A percentile compares a stretch with the other conserved stretches of the same genome.
Evolutionary conservation across 164 flowering plant genomes (phyloP).

Genomic region (Chloranthus sessilifolius): DNA sequence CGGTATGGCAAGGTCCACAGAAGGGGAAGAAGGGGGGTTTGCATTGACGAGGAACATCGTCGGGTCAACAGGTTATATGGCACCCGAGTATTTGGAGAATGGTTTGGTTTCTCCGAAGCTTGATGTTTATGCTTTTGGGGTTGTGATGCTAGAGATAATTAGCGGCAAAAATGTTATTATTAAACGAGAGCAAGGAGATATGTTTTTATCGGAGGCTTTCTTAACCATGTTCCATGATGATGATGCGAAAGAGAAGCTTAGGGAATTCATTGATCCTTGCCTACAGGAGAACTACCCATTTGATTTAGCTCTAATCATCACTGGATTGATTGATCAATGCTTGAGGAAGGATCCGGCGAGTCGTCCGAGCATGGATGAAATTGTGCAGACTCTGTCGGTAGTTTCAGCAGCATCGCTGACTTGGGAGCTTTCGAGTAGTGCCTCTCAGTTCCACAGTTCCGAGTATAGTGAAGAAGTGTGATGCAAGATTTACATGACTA

Average conservation of each 20-base stretch:
- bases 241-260: conserved; percentile 27
- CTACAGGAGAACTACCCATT: conserved; percentile 39
- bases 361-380: conserved; percentile 50
- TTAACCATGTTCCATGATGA: conserved; percentile 16
- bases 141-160: conserved; percentile 58
- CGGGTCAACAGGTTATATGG: conserved; percentile 77
- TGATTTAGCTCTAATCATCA: conserved; percentile 37
- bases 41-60: conserved; percentile 47
- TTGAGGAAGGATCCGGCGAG: conserved; percentile 33
- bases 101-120: conserved; percentile 67
- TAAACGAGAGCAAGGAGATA: conserved; percentile 21
- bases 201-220: conserved; percentile 24
- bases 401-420: conserved; percentile 25
- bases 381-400: conserved; percentile 33
- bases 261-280: conserved; percentile 47
- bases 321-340: conserved; percentile 39
- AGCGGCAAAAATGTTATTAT: conserved; percentile 54
- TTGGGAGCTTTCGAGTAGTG: conserved; percentile 28
- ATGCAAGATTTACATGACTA: background rate
- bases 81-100: conserved; percentile 78
- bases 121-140: conserved; percentile 81
- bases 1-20: conserved; percentile 41
- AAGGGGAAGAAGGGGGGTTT: conserved; percentile 37
- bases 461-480: background rate
- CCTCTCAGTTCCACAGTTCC: conserved; percentile 8